Percentiles rank a stretch among this genome's conserved stretches.
Conservation (phyloP, 106 monocot genomes). For the Dioscorea dumetorum region DNA sequence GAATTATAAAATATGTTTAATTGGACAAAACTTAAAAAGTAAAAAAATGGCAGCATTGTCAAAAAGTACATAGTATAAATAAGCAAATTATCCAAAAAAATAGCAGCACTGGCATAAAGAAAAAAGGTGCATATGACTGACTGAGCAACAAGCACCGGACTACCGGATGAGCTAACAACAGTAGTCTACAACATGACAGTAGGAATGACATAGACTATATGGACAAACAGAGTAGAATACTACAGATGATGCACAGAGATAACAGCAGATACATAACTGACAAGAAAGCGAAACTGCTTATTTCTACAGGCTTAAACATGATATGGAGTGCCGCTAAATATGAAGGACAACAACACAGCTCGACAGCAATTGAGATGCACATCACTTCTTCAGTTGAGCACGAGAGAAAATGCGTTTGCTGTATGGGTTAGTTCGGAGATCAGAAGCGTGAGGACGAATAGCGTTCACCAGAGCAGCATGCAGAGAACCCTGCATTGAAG, state of each 20-base stretch:
- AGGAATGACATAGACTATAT: not conserved
- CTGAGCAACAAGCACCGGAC: too few species aligned
- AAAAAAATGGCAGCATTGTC: too few species aligned
- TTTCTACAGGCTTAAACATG: slow-evolving; percentile 8
- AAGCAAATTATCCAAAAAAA: too few species aligned
- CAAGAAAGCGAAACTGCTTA: slow-evolving; percentile 6
- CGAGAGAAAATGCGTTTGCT: slow-evolving; percentile 11
- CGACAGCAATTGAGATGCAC: not conserved
- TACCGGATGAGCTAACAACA: too few species aligned
- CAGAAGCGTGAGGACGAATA: slow-evolving; percentile 5
- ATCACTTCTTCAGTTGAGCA: slow-evolving; percentile 21
- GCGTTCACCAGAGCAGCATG: not conserved
- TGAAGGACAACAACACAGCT: slow-evolving; percentile 8
- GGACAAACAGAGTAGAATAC: not conserved
- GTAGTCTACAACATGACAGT: too few species aligned
- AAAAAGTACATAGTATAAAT: too few species aligned
- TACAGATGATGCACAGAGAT: not conserved
- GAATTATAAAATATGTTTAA: too few species aligned
- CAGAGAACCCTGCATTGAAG: slow-evolving; percentile 1
- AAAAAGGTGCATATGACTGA: too few species aligned
- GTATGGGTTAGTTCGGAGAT: slow-evolving; percentile 1
- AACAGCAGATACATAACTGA: not conserved
- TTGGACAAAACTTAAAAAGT: too few species aligned
- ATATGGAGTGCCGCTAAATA: not conserved
- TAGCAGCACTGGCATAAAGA: too few species aligned